Base-by-base conservation (phyloP, 768 basidiomycete genomes). In the Mycena floridula region DNA sequence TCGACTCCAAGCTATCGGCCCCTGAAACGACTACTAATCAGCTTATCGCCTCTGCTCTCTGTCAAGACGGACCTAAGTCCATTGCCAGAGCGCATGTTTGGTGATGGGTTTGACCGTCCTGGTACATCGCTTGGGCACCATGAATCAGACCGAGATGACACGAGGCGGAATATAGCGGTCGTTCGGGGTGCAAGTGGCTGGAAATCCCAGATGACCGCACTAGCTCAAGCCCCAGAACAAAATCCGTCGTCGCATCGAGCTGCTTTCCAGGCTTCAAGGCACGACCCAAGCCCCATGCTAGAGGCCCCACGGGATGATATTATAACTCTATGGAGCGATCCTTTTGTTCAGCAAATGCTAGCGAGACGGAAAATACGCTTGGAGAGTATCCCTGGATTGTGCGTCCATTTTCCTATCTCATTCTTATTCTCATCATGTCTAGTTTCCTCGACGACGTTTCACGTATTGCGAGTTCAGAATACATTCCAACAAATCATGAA, bases 361-460 rank as follows among this genome's bases (percentile, higher is more conserved):
- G 63, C 63, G 32, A 69, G 67, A 53, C 68, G 69, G 21, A 67
- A 69, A 0, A 63, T 85, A 2, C 57, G 68, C n/a, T 55, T 88
- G 47, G 75, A 81, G 53, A 73, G 80, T 40, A 72, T 69, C 43
- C 73, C 83, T 3, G 85, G 85, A 7, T 88, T 87, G 83, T 84
- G 54, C 60, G 82, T 72, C 3, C 15, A 11, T 5, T 22, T 16
- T 13, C 25, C 32, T n/a, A 32, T 40, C 8, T 16, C 18, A 38
- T n/a, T 37, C 11, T 49, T 21, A 21, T 53, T 0, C 44, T 20
- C 20, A 25, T 16, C 11, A 9, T 23, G n/a, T 26, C 23, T 51
- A 87, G 84, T 60, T 90, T 90, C 59, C 62, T 89, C 62, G 73
- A 88, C 56, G 85, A 89, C 47, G 63, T 82, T 2, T 64, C 63